A percentile compares a stretch with the other conserved stretches of the same genome.
Evolutionary conservation across 805 yeast genomes (phyloP).

Genomic region (Candida arabinofermentans): DNA sequence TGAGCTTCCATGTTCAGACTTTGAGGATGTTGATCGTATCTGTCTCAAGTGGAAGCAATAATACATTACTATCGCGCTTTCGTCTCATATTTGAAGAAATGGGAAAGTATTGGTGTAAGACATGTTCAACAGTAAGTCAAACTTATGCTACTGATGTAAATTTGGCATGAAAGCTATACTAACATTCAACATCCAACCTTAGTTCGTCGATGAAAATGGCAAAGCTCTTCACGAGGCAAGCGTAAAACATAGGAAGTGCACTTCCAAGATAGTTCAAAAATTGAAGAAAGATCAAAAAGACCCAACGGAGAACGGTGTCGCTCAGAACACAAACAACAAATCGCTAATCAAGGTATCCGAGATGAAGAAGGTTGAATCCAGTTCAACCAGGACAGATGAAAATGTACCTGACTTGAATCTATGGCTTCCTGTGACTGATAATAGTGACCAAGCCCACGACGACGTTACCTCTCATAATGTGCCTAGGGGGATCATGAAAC

Average conservation of each 20-base stretch:
- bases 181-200: conserved; percentile 3
- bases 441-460: conserved; percentile 4
- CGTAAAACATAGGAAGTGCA: conserved; percentile 26
- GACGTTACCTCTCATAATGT: neutral
- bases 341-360: neutral
- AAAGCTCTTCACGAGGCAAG: conserved; percentile 33
- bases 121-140: conserved; percentile 32
- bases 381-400: neutral
- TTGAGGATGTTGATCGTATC: too few species aligned
- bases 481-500: conserved; percentile 7
- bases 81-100: conserved; percentile 6
- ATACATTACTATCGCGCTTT: neutral
- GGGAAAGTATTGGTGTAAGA: conserved; percentile 35
- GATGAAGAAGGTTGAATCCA: conserved; percentile 3
- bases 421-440: conserved; percentile 6
- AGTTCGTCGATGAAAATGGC: conserved; percentile 37
- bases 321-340: neutral
- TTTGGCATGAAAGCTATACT: conserved; percentile 1
- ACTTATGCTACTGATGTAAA: neutral
- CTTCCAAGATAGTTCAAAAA: conserved; percentile 19
- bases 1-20: too few species aligned
- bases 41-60: too few species aligned
- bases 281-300: conserved; percentile 26
- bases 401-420: conserved; percentile 4
- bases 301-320: conserved; percentile 5